Percentiles rank a stretch among this genome's conserved stretches.
These are phyloP conservation scores for Kazachstania martiniae DNA, from an alignment of 805 yeast species.

Conservation along the genomic window DNA sequence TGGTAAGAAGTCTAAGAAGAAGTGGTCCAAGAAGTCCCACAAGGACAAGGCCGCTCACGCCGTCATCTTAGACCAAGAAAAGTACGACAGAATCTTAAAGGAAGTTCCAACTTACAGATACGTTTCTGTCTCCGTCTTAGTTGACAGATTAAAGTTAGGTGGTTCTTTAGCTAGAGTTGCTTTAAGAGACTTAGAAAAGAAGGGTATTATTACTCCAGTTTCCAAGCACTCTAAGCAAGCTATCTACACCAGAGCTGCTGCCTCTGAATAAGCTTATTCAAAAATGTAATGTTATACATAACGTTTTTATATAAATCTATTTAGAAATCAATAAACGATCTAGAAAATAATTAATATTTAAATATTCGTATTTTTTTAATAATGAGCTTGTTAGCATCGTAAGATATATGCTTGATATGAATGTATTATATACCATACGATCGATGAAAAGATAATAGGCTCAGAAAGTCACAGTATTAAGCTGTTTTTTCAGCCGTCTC, in stretches of 20 bases:
- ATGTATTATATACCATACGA: too few species aligned
- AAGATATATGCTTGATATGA: too few species aligned
- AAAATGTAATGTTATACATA: too few species aligned
- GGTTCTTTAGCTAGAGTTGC: constrained; percentile 99
- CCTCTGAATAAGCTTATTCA: constrained; percentile 43
- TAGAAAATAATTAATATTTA: too few species aligned
- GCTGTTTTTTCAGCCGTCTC: constrained; percentile 1
- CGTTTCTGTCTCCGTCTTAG: constrained; percentile 95
- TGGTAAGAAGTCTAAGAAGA: constrained; percentile 99
- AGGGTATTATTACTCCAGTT: constrained; percentile 91
- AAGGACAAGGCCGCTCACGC: constrained; percentile 99
- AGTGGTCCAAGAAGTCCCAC: constrained; percentile 99
- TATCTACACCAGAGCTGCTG: constrained; percentile 82
- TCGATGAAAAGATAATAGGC: too few species aligned
- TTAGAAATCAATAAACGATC: too few species aligned
- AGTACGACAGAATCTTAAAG: constrained; percentile 98
- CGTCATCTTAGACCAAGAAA: constrained; percentile 93
- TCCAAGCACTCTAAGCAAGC: constrained; percentile 93
- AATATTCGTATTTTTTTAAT: too few species aligned
- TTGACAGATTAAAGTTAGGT: constrained; percentile 98
- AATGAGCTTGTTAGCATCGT: too few species aligned
- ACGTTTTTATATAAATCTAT: too few species aligned
- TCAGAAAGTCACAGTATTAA: too few species aligned
- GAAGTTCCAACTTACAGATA: constrained; percentile 98
- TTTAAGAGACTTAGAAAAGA: constrained; percentile 85